phyloP scores from a whole-genome alignment of 306 rosid genomes.

The Quercus ilex region DNA sequence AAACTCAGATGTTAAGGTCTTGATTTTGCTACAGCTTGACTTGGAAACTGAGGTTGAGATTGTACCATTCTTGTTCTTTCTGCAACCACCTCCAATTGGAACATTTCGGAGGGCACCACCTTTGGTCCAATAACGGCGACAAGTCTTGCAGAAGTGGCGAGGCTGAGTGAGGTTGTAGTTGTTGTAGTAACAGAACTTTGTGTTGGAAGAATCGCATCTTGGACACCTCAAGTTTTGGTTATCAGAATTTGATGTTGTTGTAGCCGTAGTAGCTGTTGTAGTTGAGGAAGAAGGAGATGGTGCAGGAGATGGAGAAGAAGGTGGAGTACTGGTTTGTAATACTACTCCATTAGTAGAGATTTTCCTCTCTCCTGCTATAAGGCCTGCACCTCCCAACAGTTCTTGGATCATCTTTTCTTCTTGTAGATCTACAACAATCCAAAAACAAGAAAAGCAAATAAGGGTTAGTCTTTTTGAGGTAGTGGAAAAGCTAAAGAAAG shows the following conservation, averaged over 20 bases:
- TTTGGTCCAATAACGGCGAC: conserved; percentile 96
- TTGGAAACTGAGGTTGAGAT: conserved; percentile 31
- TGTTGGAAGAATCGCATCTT: conserved; percentile 74
- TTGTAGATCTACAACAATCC: conserved; percentile 77
- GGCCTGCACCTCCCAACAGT: conserved; percentile 64
- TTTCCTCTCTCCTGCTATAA: conserved; percentile 53
- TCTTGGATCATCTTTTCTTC: conserved; percentile 83
- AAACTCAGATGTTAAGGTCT: conserved; percentile 49
- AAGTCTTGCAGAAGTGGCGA: conserved; percentile 96
- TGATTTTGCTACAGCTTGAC: conserved; percentile 46
- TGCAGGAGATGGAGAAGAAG: conserved; percentile 37
- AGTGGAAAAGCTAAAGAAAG: conserved; percentile 71
- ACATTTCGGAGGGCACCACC: conserved; percentile 74
- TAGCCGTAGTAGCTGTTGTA: conserved; percentile 6
- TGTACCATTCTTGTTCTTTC: conserved; percentile 53
- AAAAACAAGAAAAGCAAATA: conserved; percentile 57
- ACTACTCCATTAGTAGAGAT: conserved; percentile 46
- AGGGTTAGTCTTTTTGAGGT: conserved; percentile 62
- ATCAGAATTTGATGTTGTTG: conserved; percentile 37
- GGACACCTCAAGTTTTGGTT: conserved; percentile 69
- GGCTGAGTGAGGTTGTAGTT: conserved; percentile 97
- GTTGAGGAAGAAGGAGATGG: conserved; percentile 28
- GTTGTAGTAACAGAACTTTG: conserved; percentile 90
- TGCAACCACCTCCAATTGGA: conserved; percentile 74
- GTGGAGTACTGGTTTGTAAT: conserved; percentile 29